Evolutionary conservation across 495 filamentous ascomycete genomes (phyloP).

Genomic region (Lepraria neglecta): DNA sequence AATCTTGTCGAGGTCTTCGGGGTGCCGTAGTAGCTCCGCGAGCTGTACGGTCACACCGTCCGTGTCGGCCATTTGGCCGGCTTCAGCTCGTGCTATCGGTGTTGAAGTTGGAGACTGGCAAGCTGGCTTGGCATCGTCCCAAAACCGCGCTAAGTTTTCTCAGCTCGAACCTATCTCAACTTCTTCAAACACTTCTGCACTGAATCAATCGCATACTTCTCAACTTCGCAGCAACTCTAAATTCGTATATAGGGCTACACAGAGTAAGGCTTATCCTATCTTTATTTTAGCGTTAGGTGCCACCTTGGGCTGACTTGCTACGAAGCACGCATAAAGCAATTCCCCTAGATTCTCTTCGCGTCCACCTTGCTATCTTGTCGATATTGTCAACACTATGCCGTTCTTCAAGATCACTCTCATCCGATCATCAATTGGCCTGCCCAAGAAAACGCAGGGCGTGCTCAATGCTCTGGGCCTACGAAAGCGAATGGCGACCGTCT

Average conservation of each 20-base stretch:
- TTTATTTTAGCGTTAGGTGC: too few species aligned
- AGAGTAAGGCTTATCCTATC: not conserved
- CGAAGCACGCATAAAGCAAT: not conserved
- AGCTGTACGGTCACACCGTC: slow-evolving; percentile 44
- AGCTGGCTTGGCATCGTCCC: not conserved
- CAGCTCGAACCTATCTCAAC: not conserved
- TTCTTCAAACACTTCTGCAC: not conserved
- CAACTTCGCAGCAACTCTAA: not conserved
- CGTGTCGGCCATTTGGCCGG: slow-evolving; percentile 37
- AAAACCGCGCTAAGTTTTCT: not conserved
- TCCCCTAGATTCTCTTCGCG: not conserved
- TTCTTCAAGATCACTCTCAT: slow-evolving; percentile 95
- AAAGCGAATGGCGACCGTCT: slow-evolving; percentile 82
- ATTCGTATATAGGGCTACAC: not conserved
- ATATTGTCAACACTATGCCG: slow-evolving; percentile 51
- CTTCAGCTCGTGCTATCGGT: not conserved
- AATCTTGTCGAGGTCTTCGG: slow-evolving; percentile 93
- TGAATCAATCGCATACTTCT: not conserved
- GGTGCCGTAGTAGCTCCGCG: slow-evolving; percentile 55
- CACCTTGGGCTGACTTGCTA: too few species aligned
- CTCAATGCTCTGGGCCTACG: slow-evolving; percentile 84
- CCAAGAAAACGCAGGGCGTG: slow-evolving; percentile 70
- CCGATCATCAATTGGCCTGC: slow-evolving; percentile 89
- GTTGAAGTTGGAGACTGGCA: too few species aligned
- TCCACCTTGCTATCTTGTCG: not conserved